phyloP scores from a whole-genome alignment of 257 asterid genomes.

The Penstemon davidsonii region DNA sequence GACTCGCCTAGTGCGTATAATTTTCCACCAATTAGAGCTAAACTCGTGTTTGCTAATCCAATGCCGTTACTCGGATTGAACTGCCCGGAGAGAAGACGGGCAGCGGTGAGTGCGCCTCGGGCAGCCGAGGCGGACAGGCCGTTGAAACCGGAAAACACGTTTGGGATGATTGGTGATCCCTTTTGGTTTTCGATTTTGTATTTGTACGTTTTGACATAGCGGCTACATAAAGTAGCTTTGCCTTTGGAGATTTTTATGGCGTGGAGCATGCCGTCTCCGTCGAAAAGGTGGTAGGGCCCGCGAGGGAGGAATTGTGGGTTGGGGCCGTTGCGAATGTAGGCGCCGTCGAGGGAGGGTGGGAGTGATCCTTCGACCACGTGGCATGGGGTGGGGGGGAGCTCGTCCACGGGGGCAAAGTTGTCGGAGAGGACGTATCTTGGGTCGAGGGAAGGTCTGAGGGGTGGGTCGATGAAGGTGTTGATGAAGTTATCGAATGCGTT shows the following conservation, averaged over 20 bases:
- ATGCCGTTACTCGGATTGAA: slow-evolving; percentile 51
- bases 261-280: slow-evolving; percentile 91
- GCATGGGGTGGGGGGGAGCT: slow-evolving; percentile 69
- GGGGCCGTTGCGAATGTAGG: slow-evolving; percentile 83
- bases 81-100: slow-evolving; percentile 52
- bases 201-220: slow-evolving; percentile 66
- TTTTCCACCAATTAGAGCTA: slow-evolving; percentile 54
- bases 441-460: slow-evolving; percentile 45
- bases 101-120: slow-evolving; percentile 53
- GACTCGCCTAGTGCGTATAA: slow-evolving; percentile 76
- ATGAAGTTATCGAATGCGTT: slow-evolving; percentile 45
- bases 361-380: slow-evolving; percentile 58
- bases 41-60: slow-evolving; percentile 71
- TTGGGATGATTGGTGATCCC: slow-evolving; percentile 55
- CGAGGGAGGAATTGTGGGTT: slow-evolving; percentile 76
- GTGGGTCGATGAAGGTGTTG: slow-evolving; percentile 61
- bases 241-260: slow-evolving; percentile 54
- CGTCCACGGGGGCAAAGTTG: slow-evolving; percentile 65
- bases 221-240: slow-evolving; percentile 63
- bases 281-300: slow-evolving; percentile 78
- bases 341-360: slow-evolving; percentile 64
- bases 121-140: slow-evolving; percentile 59
- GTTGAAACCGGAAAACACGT: slow-evolving; percentile 62
- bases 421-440: slow-evolving; percentile 52
- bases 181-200: slow-evolving; percentile 43